Evolutionary conservation across 2,329 filamentous ascomycete genomes (phyloP).

Genomic region (Ophiostoma sp.): DNA sequence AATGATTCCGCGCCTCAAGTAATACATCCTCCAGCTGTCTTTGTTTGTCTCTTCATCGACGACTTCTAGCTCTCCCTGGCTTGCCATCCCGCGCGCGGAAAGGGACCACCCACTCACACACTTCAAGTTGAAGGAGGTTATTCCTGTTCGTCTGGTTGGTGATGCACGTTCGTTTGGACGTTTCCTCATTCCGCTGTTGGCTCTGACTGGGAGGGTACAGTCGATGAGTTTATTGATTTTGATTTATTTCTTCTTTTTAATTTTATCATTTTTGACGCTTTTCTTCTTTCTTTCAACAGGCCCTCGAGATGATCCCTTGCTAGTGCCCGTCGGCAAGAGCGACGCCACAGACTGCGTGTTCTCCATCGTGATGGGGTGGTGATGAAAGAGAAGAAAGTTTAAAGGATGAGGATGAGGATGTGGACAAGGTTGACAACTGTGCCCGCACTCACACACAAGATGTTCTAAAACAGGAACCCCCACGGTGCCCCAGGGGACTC

Average conservation of each 20-base stretch:
- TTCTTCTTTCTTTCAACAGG: neutral
- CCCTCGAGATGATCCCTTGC: neutral
- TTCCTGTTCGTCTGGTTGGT: slow-evolving; percentile 9
- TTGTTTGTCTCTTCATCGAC: neutral
- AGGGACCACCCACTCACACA: slow-evolving; percentile 1
- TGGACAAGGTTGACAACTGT: neutral
- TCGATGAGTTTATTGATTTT: neutral
- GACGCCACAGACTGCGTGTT: slow-evolving; percentile 7
- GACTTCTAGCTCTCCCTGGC: neutral
- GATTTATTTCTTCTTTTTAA: neutral
- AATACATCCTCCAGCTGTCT: neutral
- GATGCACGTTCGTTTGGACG: neutral
- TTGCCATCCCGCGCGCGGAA: slow-evolving; percentile 18
- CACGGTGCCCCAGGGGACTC: neutral
- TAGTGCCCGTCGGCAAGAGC: slow-evolving; percentile 20
- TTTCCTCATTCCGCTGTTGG: slow-evolving; percentile 10
- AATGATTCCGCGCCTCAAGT: neutral
- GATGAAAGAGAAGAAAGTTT: neutral
- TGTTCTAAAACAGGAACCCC: slow-evolving; percentile 10
- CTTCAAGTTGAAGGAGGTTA: neutral
- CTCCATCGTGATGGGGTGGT: neutral
- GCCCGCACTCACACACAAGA: neutral
- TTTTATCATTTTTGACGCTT: too few species aligned
- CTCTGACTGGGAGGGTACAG: neutral
- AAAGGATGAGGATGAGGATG: neutral